Conservation (phyloP, 2,329 filamentous ascomycete species). For the Leptosphaerulina australis region DNA sequence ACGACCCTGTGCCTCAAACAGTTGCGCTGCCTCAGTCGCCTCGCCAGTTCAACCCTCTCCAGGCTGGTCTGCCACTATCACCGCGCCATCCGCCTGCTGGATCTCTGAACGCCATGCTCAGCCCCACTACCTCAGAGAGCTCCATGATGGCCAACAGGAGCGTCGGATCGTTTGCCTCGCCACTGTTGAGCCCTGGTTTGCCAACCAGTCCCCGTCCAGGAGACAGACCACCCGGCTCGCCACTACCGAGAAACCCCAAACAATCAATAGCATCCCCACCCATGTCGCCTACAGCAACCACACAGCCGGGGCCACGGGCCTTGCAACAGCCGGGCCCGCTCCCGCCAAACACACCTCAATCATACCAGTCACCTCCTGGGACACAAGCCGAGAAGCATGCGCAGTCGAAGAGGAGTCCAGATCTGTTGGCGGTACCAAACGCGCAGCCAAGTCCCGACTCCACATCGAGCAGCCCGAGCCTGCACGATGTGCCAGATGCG, state of each 20-base stretch:
- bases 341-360: constrained; percentile 70
- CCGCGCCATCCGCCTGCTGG: constrained; percentile 46
- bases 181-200: constrained; percentile 67
- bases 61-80: constrained; percentile 46
- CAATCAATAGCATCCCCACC: constrained; percentile 68
- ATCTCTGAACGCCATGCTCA: constrained; percentile 57
- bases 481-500: constrained; percentile 42
- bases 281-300: constrained; percentile 66
- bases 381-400: constrained; percentile 47
- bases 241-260: constrained; percentile 63
- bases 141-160: constrained; percentile 50
- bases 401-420: constrained; percentile 37
- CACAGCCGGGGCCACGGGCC: constrained; percentile 70
- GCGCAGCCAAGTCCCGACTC: constrained; percentile 44
- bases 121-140: constrained; percentile 51
- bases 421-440: constrained; percentile 39
- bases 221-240: constrained; percentile 65
- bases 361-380: constrained; percentile 61
- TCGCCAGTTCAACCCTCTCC: constrained; percentile 39
- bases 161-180: constrained; percentile 50
- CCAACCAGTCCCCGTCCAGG: constrained; percentile 66
- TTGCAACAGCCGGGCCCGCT: constrained; percentile 75
- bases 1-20: constrained; percentile 25
- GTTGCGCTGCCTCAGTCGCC: constrained; percentile 36
- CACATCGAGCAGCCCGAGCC: constrained; percentile 33